Evolutionary conservation across 2,329 filamentous ascomycete genomes (phyloP).

Genomic region (Colletotrichum sp.): DNA sequence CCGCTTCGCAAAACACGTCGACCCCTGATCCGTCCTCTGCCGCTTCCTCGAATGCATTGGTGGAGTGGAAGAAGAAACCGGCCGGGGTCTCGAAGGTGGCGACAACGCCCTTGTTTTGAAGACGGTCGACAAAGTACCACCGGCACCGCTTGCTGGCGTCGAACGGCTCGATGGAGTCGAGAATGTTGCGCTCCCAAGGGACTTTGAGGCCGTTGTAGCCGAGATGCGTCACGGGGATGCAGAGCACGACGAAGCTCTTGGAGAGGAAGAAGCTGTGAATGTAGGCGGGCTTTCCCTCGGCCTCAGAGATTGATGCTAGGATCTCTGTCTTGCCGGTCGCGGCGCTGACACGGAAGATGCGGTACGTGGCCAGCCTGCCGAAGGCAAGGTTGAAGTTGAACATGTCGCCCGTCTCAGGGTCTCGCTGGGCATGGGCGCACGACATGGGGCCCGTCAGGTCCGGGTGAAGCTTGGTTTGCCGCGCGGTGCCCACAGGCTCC

Average conservation of each 20-base stretch:
- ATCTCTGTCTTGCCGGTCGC: slow-evolving; percentile 70
- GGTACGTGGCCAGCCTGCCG: slow-evolving; percentile 63
- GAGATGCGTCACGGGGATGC: slow-evolving; percentile 71
- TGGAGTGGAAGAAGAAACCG: slow-evolving; percentile 80
- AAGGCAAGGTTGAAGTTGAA: slow-evolving; percentile 84
- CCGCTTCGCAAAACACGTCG: slow-evolving; percentile 69
- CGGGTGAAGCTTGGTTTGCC: slow-evolving; percentile 68
- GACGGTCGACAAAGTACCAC: slow-evolving; percentile 80
- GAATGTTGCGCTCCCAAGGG: slow-evolving; percentile 68
- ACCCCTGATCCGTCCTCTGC: slow-evolving; percentile 36
- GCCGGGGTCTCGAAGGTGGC: slow-evolving; percentile 70
- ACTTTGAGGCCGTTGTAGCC: slow-evolving; percentile 63
- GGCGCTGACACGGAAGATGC: slow-evolving; percentile 70
- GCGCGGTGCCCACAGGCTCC: slow-evolving; percentile 70
- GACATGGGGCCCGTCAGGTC: slow-evolving; percentile 70
- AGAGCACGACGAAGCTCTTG: slow-evolving; percentile 72
- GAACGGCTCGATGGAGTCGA: slow-evolving; percentile 71
- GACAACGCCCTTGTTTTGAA: slow-evolving; percentile 65
- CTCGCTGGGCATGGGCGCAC: slow-evolving; percentile 73
- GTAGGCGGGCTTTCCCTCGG: slow-evolving; percentile 62
- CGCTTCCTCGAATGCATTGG: slow-evolving; percentile 76
- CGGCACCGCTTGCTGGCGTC: slow-evolving; percentile 58
- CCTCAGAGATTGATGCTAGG: slow-evolving; percentile 67
- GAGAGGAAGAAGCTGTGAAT: slow-evolving; percentile 86
- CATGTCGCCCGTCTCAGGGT: slow-evolving; percentile 75